Conservation (phyloP, 208 protist species). For the Trichomonas tenax region DNA sequence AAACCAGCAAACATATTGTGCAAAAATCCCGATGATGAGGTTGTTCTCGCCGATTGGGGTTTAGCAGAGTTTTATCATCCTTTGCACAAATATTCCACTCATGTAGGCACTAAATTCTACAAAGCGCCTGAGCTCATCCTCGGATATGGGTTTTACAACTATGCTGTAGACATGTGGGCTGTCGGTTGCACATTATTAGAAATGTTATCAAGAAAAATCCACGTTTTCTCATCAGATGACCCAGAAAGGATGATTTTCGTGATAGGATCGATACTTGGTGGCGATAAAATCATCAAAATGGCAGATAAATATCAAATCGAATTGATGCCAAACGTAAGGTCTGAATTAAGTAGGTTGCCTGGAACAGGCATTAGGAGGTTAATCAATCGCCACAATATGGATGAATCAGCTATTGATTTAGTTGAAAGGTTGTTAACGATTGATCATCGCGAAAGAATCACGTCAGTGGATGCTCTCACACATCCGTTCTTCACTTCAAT, state of each 20-base stretch:
- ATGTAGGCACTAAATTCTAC: neutral
- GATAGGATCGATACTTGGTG: neutral
- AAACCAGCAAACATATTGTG: conserved; percentile 13
- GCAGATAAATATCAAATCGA: neutral
- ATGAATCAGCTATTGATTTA: neutral
- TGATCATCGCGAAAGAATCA: neutral
- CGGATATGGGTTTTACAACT: neutral
- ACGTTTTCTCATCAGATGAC: neutral
- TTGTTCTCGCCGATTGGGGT: neutral
- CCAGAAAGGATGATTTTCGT: neutral
- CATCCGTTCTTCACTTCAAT: neutral
- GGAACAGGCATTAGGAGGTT: neutral
- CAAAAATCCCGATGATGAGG: neutral
- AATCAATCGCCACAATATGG: neutral
- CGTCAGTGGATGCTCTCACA: neutral
- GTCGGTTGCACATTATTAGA: neutral
- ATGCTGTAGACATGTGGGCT: neutral
- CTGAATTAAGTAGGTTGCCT: neutral
- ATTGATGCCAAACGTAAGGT: neutral
- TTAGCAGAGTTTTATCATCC: conserved; percentile 20
- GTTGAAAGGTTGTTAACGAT: neutral
- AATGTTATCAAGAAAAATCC: neutral
- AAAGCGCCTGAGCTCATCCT: conserved; percentile 1
- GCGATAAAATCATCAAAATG: neutral
- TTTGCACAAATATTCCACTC: neutral